Percentiles rank a stretch among this genome's conserved stretches.
phyloP scores from a whole-genome alignment of 768 basidiomycete genomes.

The Pilatotrama ljubarskyi region DNA sequence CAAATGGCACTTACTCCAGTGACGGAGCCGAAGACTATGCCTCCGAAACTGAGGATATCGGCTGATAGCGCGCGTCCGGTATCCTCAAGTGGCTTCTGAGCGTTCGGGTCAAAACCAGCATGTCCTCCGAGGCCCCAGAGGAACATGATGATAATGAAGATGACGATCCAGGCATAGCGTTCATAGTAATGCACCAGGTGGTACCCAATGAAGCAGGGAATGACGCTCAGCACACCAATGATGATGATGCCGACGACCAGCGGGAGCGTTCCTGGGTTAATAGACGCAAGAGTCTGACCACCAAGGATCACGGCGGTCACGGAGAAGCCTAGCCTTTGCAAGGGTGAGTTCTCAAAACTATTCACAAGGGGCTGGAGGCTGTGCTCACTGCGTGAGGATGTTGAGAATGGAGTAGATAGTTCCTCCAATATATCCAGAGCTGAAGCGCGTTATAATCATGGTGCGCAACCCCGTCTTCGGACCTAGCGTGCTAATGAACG shows the following conservation, averaged over 20 bases:
- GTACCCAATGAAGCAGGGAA: slow-evolving; percentile 51
- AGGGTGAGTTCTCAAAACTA: neutral
- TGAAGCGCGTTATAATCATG: slow-evolving; percentile 52
- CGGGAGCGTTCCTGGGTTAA: slow-evolving; percentile 44
- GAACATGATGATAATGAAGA: slow-evolving; percentile 48
- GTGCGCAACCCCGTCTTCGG: slow-evolving; percentile 54
- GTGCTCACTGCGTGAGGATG: slow-evolving; percentile 43
- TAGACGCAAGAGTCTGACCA: slow-evolving; percentile 50
- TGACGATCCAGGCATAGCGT: slow-evolving; percentile 55
- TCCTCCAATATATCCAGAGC: slow-evolving; percentile 50
- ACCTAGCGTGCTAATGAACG: slow-evolving; percentile 55
- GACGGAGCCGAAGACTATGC: slow-evolving; percentile 49
- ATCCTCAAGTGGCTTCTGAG: slow-evolving; percentile 44
- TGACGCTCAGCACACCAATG: slow-evolving; percentile 40
- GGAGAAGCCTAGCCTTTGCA: slow-evolving; percentile 46
- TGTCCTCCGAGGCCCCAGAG: slow-evolving; percentile 51
- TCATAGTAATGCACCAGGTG: slow-evolving; percentile 50
- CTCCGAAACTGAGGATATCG: slow-evolving; percentile 53
- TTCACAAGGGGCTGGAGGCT: neutral
- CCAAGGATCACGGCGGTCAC: slow-evolving; percentile 52
- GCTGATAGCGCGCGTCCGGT: slow-evolving; percentile 45
- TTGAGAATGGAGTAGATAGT: slow-evolving; percentile 53
- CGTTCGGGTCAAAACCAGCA: slow-evolving; percentile 46
- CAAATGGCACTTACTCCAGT: slow-evolving; percentile 40
- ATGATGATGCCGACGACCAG: slow-evolving; percentile 52